Conservation (phyloP, 1,284 basidiomycete genomes). For the Puccinia horiana region DNA sequence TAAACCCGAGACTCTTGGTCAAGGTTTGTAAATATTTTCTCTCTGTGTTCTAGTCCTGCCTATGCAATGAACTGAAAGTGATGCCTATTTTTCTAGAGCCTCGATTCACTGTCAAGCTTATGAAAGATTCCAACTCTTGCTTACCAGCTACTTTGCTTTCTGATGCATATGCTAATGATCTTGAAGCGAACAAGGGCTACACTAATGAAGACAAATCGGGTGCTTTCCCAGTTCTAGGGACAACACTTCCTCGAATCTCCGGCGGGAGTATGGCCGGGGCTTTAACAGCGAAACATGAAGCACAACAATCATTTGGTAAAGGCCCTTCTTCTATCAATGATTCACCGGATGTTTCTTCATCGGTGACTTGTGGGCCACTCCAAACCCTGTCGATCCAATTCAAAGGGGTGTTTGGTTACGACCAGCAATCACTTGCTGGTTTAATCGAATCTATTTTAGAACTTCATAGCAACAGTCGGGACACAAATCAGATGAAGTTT, state of each 20-base stretch:
- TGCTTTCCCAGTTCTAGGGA: neutral
- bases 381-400: conserved; percentile 13
- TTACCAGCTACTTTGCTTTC: neutral
- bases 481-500: conserved; percentile 15
- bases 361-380: neutral
- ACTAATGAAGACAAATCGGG: neutral
- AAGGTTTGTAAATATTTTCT: conserved; percentile 24
- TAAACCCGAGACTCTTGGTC: conserved; percentile 10
- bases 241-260: neutral
- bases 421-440: conserved; percentile 22
- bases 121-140: conserved; percentile 20
- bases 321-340: neutral
- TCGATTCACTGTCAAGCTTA: conserved; percentile 27
- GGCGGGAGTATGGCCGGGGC: neutral
- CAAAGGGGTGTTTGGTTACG: conserved; percentile 40
- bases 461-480: too few species aligned
- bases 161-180: neutral
- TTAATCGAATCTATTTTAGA: conserved; percentile 18
- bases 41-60: neutral
- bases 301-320: neutral
- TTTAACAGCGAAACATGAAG: neutral
- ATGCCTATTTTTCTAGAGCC: conserved; percentile 5
- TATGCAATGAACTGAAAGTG: neutral
- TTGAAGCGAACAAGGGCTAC: neutral
- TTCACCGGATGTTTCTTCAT: neutral